Evolutionary conservation across 2,329 filamentous ascomycete genomes (phyloP).

Genomic region (Metarhizium anisopliae): DNA sequence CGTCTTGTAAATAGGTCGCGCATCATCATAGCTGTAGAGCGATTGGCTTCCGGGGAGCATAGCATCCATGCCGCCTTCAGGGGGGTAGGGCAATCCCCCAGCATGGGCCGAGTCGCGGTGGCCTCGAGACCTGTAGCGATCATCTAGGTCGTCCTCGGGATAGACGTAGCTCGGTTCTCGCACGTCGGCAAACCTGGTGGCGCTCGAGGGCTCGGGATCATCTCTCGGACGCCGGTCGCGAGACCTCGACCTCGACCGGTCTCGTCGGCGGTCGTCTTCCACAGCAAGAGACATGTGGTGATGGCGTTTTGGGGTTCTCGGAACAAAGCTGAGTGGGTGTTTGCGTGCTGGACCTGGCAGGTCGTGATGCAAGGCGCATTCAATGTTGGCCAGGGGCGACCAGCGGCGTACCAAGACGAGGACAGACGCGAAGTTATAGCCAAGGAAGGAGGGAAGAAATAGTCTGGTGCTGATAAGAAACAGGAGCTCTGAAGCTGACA

Average conservation of each 20-base stretch:
- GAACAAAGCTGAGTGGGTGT: no score
- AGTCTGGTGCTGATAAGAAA: no score
- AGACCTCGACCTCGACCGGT: conserved; percentile 39
- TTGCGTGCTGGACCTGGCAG: conserved; percentile 1
- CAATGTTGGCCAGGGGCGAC: no score
- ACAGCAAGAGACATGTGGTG: conserved; percentile 41
- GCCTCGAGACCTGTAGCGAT: conserved; percentile 21
- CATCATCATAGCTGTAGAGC: conserved; percentile 31
- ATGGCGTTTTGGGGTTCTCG: not conserved
- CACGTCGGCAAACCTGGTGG: conserved; percentile 27
- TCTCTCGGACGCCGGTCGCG: conserved; percentile 24
- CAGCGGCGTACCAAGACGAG: no score
- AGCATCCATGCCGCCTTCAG: conserved; percentile 25
- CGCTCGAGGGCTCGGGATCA: conserved; percentile 20
- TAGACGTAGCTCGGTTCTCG: conserved; percentile 33
- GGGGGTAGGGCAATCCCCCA: conserved; percentile 26
- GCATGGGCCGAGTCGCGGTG: conserved; percentile 22
- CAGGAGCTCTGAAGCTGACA: no score
- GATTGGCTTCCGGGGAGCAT: conserved; percentile 28
- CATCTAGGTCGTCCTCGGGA: conserved; percentile 32
- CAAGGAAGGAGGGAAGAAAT: no score
- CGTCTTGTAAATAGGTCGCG: conserved; percentile 22
- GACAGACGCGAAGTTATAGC: no score
- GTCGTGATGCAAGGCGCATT: not conserved
- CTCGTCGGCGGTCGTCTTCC: conserved; percentile 33